Base-by-base conservation (phyloP, 2,329 filamentous ascomycete genomes). In the Colletotrichum higginsianum region DNA sequence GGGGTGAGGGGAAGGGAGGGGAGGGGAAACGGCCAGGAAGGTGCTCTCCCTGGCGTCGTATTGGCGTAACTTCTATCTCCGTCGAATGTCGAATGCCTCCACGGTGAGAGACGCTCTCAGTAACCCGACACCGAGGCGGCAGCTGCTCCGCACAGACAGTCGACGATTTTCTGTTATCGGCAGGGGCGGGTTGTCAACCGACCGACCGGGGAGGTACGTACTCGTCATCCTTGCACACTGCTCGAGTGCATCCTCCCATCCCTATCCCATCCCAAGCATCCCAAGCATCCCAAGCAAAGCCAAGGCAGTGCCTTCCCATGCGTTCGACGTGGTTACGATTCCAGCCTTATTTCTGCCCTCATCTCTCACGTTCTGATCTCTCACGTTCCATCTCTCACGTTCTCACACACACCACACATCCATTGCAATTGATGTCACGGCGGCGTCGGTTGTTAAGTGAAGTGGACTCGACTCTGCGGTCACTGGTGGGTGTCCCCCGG, bases 131-230 rank as follows among this genome's bases (percentile, higher is more conserved):
- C 64, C 47, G 56, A 61, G 46, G 44, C 42, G 26, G 11, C 46
- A 61, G 47, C 15, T 9, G n/a, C 16, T n/a, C 15, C 55, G 44
- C 68, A 63, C 65, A 58, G 57, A 65, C 52, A 30, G 61, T 1
- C 47, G 46, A 50, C 47, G 64, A 12, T 52, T 47, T 66, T 53
- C 64, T 68, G 64, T 53, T 63, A 68, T 71, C 52, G 65, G 58
- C 65, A 63, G 46, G 68, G 65, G 52, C 50, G 38, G 46, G 57
- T 35, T 30, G 50, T 42, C 35, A 47, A 58, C 46, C 68, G 64
- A 42, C 52, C 46, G 52, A 26, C 65, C 26, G 38, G 68, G 65
- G 64, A n/a, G 26, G 68, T 42, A 67, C 57, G 53, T 71, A 53
- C 23, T 55, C 23, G 6, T 30, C 35, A 26, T 16, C 30, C 35